These are phyloP conservation scores for Ceratobasidium sp. DNA, from an alignment of 1,284 basidiomycete genomes.

Conservation along the genomic window DNA sequence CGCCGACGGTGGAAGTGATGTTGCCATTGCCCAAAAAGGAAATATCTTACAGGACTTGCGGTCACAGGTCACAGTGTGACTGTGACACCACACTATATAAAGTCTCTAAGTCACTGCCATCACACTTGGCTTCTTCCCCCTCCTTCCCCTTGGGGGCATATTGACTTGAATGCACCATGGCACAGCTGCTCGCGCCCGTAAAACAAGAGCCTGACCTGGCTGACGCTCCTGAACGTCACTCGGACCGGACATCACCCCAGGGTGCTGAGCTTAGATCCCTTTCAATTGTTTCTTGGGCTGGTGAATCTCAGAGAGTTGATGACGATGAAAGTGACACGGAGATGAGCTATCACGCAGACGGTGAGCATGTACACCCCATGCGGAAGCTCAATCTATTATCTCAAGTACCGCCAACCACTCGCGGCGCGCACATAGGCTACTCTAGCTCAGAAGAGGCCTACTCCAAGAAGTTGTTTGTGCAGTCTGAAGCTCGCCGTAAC, in stretches of 20 bases:
- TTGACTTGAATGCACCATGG: not conserved
- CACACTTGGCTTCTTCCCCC: not conserved
- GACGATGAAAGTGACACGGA: constrained; percentile 3
- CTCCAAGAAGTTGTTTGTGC: not conserved
- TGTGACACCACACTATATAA: too few relatives aligned
- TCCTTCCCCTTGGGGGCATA: not conserved
- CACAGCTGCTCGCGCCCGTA: not conserved
- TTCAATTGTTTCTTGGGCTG: not conserved
- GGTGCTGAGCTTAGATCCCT: not conserved
- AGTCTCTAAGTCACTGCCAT: not conserved
- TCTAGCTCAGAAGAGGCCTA: constrained; percentile 5
- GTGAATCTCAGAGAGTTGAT: not conserved
- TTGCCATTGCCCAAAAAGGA: constrained; percentile 6
- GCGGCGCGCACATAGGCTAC: not conserved
- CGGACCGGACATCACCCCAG: not conserved
- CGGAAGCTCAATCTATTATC: not conserved
- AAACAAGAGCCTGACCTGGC: constrained; percentile 1
- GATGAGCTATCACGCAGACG: not conserved
- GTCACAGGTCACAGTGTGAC: constrained; percentile 10
- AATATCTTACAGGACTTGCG: constrained; percentile 2
- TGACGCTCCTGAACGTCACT: not conserved
- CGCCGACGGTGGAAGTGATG: too few relatives aligned
- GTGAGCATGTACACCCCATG: not conserved
- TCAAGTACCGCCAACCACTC: not conserved
- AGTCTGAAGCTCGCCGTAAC: not conserved